A percentile compares a stretch with the other conserved stretches of the same genome.
Conservation (phyloP, 352 stramenopile species). For the Pythium phragmiticola region DNA sequence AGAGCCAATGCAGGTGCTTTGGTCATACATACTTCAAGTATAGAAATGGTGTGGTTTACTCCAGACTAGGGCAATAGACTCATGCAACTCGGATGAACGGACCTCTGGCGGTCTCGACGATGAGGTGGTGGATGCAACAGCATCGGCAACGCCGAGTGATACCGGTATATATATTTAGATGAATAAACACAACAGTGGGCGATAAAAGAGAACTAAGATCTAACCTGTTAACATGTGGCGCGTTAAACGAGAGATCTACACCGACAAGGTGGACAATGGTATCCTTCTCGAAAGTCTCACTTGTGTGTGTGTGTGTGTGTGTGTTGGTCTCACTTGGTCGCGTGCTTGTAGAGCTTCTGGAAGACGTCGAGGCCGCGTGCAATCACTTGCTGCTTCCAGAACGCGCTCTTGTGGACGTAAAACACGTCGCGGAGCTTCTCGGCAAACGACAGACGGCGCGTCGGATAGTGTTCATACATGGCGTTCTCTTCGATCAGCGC, state of each 20-base stretch:
- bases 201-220: not conserved
- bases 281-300: not conserved
- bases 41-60: too few species aligned
- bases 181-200: not conserved
- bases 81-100: too few species aligned
- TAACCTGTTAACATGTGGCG: not conserved
- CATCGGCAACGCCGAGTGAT: slow-evolving; percentile 4
- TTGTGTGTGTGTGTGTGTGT: not conserved
- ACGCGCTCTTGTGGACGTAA: slow-evolving; percentile 69
- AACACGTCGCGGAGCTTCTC: slow-evolving; percentile 74
- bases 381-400: slow-evolving; percentile 66
- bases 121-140: slow-evolving; percentile 9
- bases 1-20: too few species aligned
- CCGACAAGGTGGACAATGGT: not conserved
- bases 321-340: not conserved
- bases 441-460: slow-evolving; percentile 49
- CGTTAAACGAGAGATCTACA: not conserved
- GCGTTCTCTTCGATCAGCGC: slow-evolving; percentile 65
- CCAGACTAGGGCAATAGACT: too few species aligned
- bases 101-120: too few species aligned
- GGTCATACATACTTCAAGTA: too few species aligned
- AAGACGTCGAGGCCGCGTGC: slow-evolving; percentile 50
- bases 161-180: too few species aligned
- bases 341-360: slow-evolving; percentile 35
- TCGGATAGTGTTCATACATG: slow-evolving; percentile 47